Evolutionary conservation across 805 yeast genomes (phyloP).

Genomic region (Suhomyces xylopsoci): DNA sequence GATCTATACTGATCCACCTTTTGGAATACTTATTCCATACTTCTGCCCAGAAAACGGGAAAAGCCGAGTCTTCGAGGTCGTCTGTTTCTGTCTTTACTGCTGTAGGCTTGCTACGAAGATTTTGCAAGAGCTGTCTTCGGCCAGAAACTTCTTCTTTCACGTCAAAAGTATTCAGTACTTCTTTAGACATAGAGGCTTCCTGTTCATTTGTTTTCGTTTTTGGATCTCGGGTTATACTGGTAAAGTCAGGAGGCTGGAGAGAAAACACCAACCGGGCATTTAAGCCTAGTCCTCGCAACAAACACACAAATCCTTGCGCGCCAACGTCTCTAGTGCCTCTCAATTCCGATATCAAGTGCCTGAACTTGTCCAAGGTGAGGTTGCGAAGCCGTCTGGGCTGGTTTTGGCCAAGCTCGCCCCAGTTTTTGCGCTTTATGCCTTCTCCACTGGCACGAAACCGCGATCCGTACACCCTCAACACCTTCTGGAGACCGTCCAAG

Average conservation of each 20-base stretch:
- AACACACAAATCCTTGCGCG: slow-evolving; percentile 82
- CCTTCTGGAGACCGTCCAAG: slow-evolving; percentile 69
- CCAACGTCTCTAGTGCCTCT: slow-evolving; percentile 75
- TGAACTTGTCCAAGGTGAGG: slow-evolving; percentile 43
- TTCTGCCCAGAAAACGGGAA: slow-evolving; percentile 90
- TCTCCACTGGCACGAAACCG: slow-evolving; percentile 48
- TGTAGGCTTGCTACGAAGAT: slow-evolving; percentile 7
- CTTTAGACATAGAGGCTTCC: slow-evolving; percentile 1
- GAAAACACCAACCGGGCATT: slow-evolving; percentile 77
- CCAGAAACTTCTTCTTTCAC: not conserved
- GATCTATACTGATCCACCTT: slow-evolving; percentile 86
- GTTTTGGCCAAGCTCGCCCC: slow-evolving; percentile 27
- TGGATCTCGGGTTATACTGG: slow-evolving; percentile 21
- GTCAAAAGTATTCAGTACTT: too few species aligned
- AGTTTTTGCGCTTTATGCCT: slow-evolving; percentile 35
- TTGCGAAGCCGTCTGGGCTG: slow-evolving; percentile 22
- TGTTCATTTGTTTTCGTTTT: slow-evolving; percentile 4
- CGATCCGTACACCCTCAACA: slow-evolving; percentile 60
- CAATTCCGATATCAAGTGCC: slow-evolving; percentile 38
- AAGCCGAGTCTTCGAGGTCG: slow-evolving; percentile 28
- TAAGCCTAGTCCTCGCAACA: slow-evolving; percentile 68
- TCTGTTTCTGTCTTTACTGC: slow-evolving; percentile 11
- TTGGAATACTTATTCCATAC: slow-evolving; percentile 78
- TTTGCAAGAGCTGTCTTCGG: slow-evolving; percentile 7
- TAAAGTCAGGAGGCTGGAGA: slow-evolving; percentile 86